Conservation (phyloP, 495 filamentous ascomycete species). For the Neurospora sp. region DNA sequence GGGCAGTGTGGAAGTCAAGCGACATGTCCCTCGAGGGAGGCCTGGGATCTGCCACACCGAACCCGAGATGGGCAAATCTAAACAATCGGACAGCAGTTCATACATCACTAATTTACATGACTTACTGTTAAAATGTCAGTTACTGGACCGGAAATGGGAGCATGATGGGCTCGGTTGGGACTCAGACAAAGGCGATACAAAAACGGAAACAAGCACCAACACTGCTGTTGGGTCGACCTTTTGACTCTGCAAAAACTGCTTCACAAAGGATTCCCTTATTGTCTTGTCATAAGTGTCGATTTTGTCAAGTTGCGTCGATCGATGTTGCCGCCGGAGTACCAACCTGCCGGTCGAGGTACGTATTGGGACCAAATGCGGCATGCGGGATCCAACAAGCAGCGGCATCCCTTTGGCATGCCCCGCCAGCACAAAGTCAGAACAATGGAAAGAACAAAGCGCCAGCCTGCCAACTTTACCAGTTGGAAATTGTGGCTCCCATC, state of each 20-base stretch:
- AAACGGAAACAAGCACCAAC: not conserved
- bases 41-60: not conserved
- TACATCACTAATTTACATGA: not conserved
- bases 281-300: not conserved
- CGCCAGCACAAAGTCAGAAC: not conserved
- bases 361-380: not conserved
- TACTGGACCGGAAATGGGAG: not conserved
- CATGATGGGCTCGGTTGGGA: not conserved
- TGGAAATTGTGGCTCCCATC: not conserved
- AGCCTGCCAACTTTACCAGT: not conserved
- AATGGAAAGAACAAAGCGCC: not conserved
- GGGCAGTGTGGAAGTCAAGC: not conserved
- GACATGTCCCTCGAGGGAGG: not conserved
- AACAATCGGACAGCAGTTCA: not conserved
- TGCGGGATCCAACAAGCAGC: not conserved
- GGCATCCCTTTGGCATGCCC: not conserved
- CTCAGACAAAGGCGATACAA: not conserved
- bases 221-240: not conserved
- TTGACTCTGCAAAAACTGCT: not conserved
- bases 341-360: not conserved
- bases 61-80: not conserved
- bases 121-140: not conserved
- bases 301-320: not conserved
- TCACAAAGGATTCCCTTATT: not conserved
- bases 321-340: not conserved